Conservation (phyloP, 345 rosid genomes). For the Rhodamnia rubescens region DNA sequence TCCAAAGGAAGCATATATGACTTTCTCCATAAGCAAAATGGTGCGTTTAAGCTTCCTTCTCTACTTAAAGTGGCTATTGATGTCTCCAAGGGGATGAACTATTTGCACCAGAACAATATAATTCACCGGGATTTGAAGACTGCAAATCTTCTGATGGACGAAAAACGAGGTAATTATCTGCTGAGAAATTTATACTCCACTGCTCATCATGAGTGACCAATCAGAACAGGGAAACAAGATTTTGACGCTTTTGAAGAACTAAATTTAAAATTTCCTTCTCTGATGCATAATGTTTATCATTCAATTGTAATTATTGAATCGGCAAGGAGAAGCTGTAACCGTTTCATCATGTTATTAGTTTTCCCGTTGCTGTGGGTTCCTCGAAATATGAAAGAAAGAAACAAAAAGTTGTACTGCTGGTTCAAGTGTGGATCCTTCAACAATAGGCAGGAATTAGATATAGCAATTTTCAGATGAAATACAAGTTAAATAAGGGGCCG, state of each 20-base stretch:
- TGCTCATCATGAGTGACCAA: not conserved
- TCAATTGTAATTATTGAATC: not conserved
- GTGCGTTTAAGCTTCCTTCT: conserved; percentile 64
- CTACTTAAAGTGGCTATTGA: conserved; percentile 82
- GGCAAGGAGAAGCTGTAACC: not conserved
- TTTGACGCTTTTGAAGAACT: not conserved
- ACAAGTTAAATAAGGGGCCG: not conserved
- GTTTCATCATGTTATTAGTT: not conserved
- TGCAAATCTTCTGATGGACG: conserved; percentile 98
- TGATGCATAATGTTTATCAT: not conserved
- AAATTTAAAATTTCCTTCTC: not conserved
- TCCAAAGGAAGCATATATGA: conserved; percentile 83
- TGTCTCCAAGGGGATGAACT: conserved; percentile 93
- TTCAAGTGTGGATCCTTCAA: not conserved
- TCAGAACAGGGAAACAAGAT: not conserved
- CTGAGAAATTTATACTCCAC: not conserved
- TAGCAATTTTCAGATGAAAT: not conserved
- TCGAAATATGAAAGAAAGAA: not conserved
- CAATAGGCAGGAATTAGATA: not conserved
- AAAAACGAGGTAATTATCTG: conserved; percentile 67
- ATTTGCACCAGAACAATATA: conserved; percentile 90
- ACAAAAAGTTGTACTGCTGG: not conserved
- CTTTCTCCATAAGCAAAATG: conserved; percentile 76
- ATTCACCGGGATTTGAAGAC: conserved; percentile 94
- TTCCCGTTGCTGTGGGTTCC: not conserved